Conservation (phyloP, 441 rosid genomes). For the Isatis lusitanica region DNA sequence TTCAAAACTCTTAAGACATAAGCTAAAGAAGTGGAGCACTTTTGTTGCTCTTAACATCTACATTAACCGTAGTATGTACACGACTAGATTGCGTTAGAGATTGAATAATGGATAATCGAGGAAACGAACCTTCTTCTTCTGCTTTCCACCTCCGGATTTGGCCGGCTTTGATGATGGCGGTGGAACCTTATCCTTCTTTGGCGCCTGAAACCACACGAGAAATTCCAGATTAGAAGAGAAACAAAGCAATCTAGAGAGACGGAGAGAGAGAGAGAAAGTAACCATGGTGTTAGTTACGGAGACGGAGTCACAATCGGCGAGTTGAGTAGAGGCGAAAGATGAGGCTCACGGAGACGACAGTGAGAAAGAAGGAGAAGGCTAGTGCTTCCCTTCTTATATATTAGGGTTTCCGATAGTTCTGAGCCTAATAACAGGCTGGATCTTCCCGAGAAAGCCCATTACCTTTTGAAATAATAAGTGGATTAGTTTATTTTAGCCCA, state of each 20-base stretch:
- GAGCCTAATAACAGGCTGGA: not conserved
- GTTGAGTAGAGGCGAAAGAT: not conserved
- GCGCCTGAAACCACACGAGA: slow-evolving; percentile 45
- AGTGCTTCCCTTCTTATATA: slow-evolving; percentile 16
- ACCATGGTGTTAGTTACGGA: slow-evolving; percentile 27
- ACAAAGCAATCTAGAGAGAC: not conserved
- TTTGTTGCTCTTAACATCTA: not conserved
- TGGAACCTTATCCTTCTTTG: slow-evolving; percentile 74
- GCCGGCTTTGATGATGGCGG: slow-evolving; percentile 79
- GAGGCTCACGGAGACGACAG: slow-evolving; percentile 20
- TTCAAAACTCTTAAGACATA: not conserved
- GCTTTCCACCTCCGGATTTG: slow-evolving; percentile 76
- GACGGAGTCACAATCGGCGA: slow-evolving; percentile 7
- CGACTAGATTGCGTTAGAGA: not conserved
- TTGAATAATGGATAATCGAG: not conserved
- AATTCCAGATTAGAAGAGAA: not conserved
- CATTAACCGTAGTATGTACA: too few species aligned
- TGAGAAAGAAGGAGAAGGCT: not conserved
- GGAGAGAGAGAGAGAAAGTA: not conserved
- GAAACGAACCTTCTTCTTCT: slow-evolving; percentile 65
- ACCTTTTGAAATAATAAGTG: not conserved
- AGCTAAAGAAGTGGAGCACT: not conserved
- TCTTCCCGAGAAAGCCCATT: slow-evolving; percentile 7
- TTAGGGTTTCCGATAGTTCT: slow-evolving; percentile 32
- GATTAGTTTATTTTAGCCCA: not conserved